Base-by-base conservation (phyloP, 371 early-diverging fungal species). In the Coemansia sp. region DNA sequence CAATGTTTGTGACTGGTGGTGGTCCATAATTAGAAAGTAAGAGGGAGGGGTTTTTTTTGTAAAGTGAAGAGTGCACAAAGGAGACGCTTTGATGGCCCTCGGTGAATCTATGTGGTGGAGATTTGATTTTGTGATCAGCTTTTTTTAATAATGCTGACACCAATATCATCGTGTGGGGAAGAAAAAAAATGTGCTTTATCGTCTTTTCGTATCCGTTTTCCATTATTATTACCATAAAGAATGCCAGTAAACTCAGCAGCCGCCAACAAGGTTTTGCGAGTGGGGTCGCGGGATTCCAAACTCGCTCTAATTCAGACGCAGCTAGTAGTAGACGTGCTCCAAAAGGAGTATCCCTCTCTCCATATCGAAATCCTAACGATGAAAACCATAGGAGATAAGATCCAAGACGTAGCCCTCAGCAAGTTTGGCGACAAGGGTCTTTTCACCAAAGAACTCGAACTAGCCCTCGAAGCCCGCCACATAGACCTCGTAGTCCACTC, bases 391-490 rank as follows among this genome's bases (percentile, higher is more conserved):
- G 94, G 93, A 32, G 98, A 98, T 80, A 83, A 90, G 62, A 86
- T 92, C 55, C 87, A 92, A 54, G 87, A 92, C 64, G 81, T 86
- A 14, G 88, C 97, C 0, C 79, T 98, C 47, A 86, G 82, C 66
- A 92, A 95, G 79, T 94, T 97, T 66, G 97, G 98, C 34, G 86
- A 90, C 61, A 97, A 95, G 69, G 83, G 90, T 0, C 78, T 98
- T 46, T 98, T 98, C 68, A 98, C 97, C 47, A 94, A 95, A 62
- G 98, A 97, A 61, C 84, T 97, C 6, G 95, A 97, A 66, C 71
- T 86, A 1, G 90, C 94, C 4, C 80, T 98, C 37, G 81, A 81
- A 16, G 80, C 84, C n/a, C 71, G 83, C 14, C 64, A 69, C 14
- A 91, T 95, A 9, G 93, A 96, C 77, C 67, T 97, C 37, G 90